Base-by-base conservation (phyloP, 306 rosid species). In the Rubus parviflorus region DNA sequence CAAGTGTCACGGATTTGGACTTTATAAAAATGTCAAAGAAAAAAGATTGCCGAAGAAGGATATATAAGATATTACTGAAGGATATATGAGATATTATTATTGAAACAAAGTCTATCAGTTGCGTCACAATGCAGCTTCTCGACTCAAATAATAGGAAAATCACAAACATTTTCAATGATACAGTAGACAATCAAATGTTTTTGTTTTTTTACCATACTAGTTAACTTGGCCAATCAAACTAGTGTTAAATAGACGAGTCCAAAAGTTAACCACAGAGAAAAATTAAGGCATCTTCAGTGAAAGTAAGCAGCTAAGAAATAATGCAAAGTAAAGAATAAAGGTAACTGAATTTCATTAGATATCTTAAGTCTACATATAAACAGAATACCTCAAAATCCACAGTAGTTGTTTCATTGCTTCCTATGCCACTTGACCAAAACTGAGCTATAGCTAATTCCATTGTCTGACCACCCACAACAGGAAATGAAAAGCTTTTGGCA, bases 341-440 rank as follows among this genome's bases (percentile, higher is more conserved):
- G 41, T 13, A 65, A 42, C 22, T 19, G 62, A 70, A 77, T 69
- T 64, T 37, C 10, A 19, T 38, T 66, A 61, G 47, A 73, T 64
- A 73, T 80, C 79, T 20, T 67, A 78, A 74, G 48, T 47, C 58
- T 25, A 22, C 16, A 40, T 67, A 15, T 40, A 72, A 79, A 73
- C 52, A 56, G 60, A 80, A 25, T 88, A 95, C 98, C 97, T 95
- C 97, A 87, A 95, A 90, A 82, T 95, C 96, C 64, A 92, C 97
- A 78, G 65, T 80, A 47, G 97, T 86, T 41, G 90, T 77, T 80
- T 85, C 97, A 66, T 84, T 89, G 82, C 98, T 92, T 78, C 97
- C 98, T 78, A 88, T 79, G 80, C 98, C 98, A 70, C 98, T 95
- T 57, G 90, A 92, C 98, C 98, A 95, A 85, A 95, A 89, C 87